Conservation (phyloP, 2,329 filamentous ascomycete genomes). For the Xylariales sp. region DNA sequence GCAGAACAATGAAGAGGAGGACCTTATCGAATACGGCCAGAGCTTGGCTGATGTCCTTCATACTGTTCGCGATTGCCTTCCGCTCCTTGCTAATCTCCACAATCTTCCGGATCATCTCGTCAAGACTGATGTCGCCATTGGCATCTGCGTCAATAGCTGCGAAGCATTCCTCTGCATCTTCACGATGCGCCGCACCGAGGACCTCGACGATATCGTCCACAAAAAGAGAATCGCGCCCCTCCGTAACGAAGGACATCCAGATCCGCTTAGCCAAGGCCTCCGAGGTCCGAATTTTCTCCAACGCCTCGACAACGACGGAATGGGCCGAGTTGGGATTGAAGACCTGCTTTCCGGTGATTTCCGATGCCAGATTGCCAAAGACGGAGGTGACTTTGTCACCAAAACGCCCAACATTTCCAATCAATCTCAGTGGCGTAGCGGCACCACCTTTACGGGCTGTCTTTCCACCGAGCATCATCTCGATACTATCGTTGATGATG, state of each 20-base stretch:
- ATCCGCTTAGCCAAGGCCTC: conserved; percentile 92
- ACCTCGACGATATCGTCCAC: conserved; percentile 83
- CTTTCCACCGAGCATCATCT: conserved; percentile 59
- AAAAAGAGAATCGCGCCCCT: conserved; percentile 76
- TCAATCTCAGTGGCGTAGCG: conserved; percentile 71
- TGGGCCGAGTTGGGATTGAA: conserved; percentile 91
- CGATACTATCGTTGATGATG: conserved; percentile 79
- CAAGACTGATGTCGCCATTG: conserved; percentile 91
- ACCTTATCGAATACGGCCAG: conserved; percentile 87
- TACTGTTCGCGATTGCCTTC: conserved; percentile 84
- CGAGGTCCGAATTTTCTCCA: conserved; percentile 77
- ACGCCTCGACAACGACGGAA: conserved; percentile 80
- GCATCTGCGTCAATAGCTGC: conserved; percentile 73
- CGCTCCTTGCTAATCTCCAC: conserved; percentile 79
- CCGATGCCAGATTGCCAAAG: conserved; percentile 88
- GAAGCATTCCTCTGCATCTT: conserved; percentile 85
- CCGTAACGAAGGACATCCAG: conserved; percentile 97
- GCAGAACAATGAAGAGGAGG: conserved; percentile 72
- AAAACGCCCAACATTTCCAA: conserved; percentile 71
- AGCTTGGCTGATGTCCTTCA: conserved; percentile 96
- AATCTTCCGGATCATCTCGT: conserved; percentile 89
- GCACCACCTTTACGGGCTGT: conserved; percentile 50
- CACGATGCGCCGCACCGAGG: conserved; percentile 66
- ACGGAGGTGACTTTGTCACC: conserved; percentile 92
- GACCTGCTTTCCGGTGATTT: conserved; percentile 92